Percentiles rank a stretch among this genome's conserved stretches.
Evolutionary conservation across 1,284 basidiomycete genomes (phyloP).

Genomic region (Phellopilus nigrolimitatus): DNA sequence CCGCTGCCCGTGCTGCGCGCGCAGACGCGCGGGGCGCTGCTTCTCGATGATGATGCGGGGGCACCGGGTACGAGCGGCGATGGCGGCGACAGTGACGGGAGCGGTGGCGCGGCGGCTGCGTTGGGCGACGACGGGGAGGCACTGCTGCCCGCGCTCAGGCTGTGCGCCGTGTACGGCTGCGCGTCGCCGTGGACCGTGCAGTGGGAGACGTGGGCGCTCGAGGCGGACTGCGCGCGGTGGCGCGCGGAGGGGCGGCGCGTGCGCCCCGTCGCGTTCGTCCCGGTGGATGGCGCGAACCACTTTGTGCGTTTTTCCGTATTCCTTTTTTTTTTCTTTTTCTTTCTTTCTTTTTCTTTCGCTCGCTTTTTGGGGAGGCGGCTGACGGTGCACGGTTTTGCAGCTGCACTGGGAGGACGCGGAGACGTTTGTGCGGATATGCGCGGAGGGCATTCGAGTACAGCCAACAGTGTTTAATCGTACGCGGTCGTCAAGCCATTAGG

Average conservation of each 20-base stretch:
- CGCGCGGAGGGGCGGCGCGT: slow-evolving; percentile 9
- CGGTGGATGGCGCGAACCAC: slow-evolving; percentile 26
- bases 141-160: neutral
- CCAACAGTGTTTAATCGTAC: too few species aligned
- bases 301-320: slow-evolving; percentile 21
- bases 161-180: slow-evolving; percentile 8
- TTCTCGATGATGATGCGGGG: too few species aligned
- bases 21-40: neutral
- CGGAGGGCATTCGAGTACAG: too few species aligned
- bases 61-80: too few species aligned
- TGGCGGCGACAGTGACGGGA: too few species aligned
- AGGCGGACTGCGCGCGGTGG: slow-evolving; percentile 14
- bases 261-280: slow-evolving; percentile 22
- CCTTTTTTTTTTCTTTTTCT: neutral
- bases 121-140: neutral
- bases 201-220: slow-evolving; percentile 24
- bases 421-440: slow-evolving; percentile 9
- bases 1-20: neutral
- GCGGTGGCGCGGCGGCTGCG: too few species aligned
- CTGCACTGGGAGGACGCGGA: slow-evolving; percentile 16
- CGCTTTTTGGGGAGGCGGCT: too few species aligned
- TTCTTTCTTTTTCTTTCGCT: neutral
- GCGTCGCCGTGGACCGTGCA: slow-evolving; percentile 20
- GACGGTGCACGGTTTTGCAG: too few species aligned
- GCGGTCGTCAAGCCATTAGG: too few species aligned